Evolutionary conservation across 306 rosid genomes (phyloP).

Genomic region (Ormosia semicastrata): DNA sequence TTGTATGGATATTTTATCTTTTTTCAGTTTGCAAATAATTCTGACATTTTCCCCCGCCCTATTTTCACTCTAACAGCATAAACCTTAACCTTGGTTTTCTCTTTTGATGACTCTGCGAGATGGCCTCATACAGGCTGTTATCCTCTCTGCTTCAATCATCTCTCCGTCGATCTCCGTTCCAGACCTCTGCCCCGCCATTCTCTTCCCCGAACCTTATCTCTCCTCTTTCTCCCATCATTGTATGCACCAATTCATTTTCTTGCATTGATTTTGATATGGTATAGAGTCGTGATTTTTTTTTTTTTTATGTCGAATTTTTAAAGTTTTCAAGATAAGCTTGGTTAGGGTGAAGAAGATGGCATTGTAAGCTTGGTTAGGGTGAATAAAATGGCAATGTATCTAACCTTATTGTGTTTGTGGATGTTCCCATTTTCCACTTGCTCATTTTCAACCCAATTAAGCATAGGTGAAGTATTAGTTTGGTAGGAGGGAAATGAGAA

Average conservation of each 20-base stretch:
- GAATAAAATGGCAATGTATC: background rate
- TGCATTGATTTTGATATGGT: background rate
- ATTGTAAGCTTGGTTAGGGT: background rate
- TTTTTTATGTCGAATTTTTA: background rate
- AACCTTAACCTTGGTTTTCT: constrained; percentile 20
- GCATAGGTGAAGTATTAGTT: background rate
- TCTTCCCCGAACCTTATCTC: background rate
- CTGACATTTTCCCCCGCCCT: too few relatives aligned
- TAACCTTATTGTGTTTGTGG: background rate
- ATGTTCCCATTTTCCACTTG: background rate
- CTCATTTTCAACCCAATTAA: background rate
- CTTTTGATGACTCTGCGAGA: background rate
- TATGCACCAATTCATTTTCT: constrained; percentile 15
- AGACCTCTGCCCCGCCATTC: too few relatives aligned
- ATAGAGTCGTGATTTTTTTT: background rate
- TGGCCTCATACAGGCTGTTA: constrained; percentile 56
- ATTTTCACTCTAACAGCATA: background rate
- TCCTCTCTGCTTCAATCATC: constrained; percentile 52
- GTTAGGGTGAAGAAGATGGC: too few relatives aligned
- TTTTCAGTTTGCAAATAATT: too few relatives aligned
- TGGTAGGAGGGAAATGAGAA: background rate
- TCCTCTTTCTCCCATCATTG: constrained; percentile 34
- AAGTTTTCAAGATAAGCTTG: background rate
- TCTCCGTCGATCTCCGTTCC: constrained; percentile 18
- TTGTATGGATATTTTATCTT: too few relatives aligned